Conservation (phyloP, 176 grass and related monocot genomes). For the Triticum monococcum region DNA sequence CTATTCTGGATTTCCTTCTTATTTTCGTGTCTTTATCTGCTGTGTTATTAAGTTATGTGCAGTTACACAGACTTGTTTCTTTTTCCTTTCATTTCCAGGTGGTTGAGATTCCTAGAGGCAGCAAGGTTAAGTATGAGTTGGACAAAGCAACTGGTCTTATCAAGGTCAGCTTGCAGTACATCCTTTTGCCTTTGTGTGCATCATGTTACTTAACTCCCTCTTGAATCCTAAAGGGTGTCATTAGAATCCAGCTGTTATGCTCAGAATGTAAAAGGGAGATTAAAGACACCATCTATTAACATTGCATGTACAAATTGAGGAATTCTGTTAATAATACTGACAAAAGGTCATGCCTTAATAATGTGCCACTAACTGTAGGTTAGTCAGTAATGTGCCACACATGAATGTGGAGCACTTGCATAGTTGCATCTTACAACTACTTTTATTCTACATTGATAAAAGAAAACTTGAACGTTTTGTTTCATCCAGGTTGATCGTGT, state of each 20-base stretch:
- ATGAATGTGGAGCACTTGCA: not conserved
- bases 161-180: conserved; percentile 51
- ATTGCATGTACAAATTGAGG: not conserved
- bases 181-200: not conserved
- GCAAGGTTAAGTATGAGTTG: conserved; percentile 95
- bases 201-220: not conserved
- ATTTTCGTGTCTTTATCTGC: conserved; percentile 2
- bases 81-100: conserved; percentile 45
- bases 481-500: conserved; percentile 91
- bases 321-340: not conserved
- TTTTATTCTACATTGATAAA: not conserved
- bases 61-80: not conserved
- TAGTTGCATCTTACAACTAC: conserved; percentile 8
- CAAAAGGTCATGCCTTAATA: not conserved
- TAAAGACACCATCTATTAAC: not conserved
- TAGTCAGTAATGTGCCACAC: not conserved
- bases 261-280: too few species aligned
- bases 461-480: not conserved
- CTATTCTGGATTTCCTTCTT: not conserved
- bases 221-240: not conserved
- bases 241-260: not conserved
- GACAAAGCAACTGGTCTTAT: conserved; percentile 88
- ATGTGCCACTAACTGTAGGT: not conserved
- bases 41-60: conserved; percentile 16
- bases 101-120: conserved; percentile 91